Base-by-base conservation (phyloP, 208 protist genomes). In the Wallacemonas sp. region DNA sequence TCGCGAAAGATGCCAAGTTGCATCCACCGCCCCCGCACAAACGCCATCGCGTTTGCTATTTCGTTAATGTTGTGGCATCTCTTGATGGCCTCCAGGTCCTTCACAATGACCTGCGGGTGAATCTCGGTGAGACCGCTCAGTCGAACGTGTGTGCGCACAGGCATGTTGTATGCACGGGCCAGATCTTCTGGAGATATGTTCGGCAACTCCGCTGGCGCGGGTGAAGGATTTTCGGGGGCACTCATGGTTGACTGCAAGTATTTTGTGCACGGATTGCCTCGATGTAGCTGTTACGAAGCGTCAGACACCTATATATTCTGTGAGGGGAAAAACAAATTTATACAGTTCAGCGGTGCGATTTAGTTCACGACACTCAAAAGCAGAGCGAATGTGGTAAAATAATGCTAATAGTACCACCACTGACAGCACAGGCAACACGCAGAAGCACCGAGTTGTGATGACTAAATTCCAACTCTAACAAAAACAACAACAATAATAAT, bases 31-130 rank as follows among this genome's bases (percentile, higher is more conserved):
- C 19, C 65, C 41, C 62, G 74, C n/a, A 85, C 72, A 33, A 81
- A 76, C 32, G 79, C 79, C 57, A 92, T 81, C 21, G 77, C 66
- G 29, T 72, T 69, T 0, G 73, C 68, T 52, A 86, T 78, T n/a
- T 88, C 74, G 16, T 74, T 60, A 58, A 95, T 82, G 0, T 70
- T 91, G n/a, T 41, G 36, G 39, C 85, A 92, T 0, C 77, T 64
- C 64, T 90, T 92, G 32, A 95, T 86, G 16, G 85, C 73, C 43
- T 91, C 84, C 29, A 95, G 49, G 62, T 93, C 87, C 24, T 81
- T 80, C 6, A 69, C 62, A 17, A 95, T 70, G 5, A 95, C 90
- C 49, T 61, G 39, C 2, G 85, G 90, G 65, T 93, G 81, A 36
- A 82, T 88, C 6, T 68, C 72, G 3, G 68, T 26, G 26, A 85